Conservation (phyloP, 2,329 filamentous ascomycete species). For the Sclerotinia nivalis region DNA sequence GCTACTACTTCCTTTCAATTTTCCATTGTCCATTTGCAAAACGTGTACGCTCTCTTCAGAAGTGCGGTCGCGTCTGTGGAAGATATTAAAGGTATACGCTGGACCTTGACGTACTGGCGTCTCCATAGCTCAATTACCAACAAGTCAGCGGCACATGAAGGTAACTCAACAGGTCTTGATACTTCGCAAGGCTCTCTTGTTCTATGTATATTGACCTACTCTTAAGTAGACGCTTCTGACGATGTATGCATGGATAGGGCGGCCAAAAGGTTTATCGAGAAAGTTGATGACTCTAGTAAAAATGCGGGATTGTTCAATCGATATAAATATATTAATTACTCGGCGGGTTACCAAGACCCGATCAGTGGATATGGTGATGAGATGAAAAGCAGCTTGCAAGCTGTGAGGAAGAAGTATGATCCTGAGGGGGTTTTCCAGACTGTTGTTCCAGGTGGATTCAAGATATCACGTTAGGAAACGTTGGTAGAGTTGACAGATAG, state of each 20-base stretch:
- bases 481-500: background rate
- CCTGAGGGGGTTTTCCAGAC: constrained; percentile 14
- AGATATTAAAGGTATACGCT: background rate
- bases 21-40: background rate
- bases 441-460: constrained; percentile 7
- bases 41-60: background rate
- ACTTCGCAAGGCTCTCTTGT: constrained; percentile 1
- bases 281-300: background rate
- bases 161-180: constrained; percentile 9
- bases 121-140: background rate
- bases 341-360: background rate
- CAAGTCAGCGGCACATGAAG: background rate
- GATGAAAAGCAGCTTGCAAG: background rate
- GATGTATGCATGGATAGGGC: background rate
- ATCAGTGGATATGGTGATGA: background rate
- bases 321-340: constrained; percentile 14
- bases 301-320: background rate
- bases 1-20: background rate
- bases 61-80: background rate
- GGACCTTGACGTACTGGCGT: constrained; percentile 6
- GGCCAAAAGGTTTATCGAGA: background rate
- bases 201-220: background rate
- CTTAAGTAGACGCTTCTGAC: background rate
- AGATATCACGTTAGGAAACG: background rate
- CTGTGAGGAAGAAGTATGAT: constrained; percentile 19